phyloP scores from a whole-genome alignment of 2,329 filamentous ascomycete genomes.

The Aspergillus sp. region DNA sequence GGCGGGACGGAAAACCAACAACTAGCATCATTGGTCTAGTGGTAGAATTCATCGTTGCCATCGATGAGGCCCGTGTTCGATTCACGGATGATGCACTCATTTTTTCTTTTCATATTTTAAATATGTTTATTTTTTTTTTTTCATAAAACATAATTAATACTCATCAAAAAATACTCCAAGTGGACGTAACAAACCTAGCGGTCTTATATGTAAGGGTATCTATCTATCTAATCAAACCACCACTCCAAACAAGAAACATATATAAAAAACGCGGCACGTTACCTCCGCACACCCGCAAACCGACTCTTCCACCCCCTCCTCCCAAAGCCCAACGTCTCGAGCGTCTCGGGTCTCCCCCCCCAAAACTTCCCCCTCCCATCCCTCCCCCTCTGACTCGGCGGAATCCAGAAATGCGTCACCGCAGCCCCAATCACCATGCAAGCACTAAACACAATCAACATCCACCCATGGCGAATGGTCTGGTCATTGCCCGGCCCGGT shows the following conservation, averaged over 20 bases:
- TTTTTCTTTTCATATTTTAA: too few species aligned
- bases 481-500: slow-evolving; percentile 29
- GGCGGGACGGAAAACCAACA: background rate
- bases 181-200: too few species aligned
- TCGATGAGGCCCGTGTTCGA: slow-evolving; percentile 49
- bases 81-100: slow-evolving; percentile 45
- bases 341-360: slow-evolving; percentile 37
- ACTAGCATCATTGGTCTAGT: slow-evolving; percentile 45
- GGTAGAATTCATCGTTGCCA: slow-evolving; percentile 48
- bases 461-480: slow-evolving; percentile 40
- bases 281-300: slow-evolving; percentile 23
- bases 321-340: slow-evolving; percentile 42
- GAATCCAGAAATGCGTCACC: slow-evolving; percentile 44
- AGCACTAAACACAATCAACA: slow-evolving; percentile 42
- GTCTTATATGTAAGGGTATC: too few species aligned
- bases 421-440: slow-evolving; percentile 44
- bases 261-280: background rate
- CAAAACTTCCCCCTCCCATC: slow-evolving; percentile 29
- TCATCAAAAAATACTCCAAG: too few species aligned
- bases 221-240: background rate
- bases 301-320: slow-evolving; percentile 38
- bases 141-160: too few species aligned
- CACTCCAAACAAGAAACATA: background rate
- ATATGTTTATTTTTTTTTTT: too few species aligned
- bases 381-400: slow-evolving; percentile 33